phyloP scores from a whole-genome alignment of 805 yeast species.

The Saccharomycopsis sp. region DNA sequence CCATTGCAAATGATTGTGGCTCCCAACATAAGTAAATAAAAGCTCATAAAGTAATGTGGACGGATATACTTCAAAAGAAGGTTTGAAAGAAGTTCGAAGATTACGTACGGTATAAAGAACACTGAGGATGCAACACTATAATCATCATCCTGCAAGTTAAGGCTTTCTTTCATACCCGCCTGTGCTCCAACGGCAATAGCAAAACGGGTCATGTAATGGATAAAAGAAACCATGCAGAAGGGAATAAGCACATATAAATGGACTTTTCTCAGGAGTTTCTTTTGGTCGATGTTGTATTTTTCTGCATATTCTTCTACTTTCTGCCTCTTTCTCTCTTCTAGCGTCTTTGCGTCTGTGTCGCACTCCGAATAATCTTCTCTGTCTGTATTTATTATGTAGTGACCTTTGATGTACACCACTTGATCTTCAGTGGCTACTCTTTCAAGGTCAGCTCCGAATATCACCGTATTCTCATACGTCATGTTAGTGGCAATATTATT shows the following conservation, averaged over 20 bases:
- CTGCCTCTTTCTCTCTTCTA: constrained; percentile 3
- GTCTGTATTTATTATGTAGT: constrained; percentile 14
- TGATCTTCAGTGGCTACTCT: constrained; percentile 15
- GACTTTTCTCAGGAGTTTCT: constrained; percentile 8
- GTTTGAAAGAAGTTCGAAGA: constrained; percentile 18
- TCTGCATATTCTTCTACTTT: constrained; percentile 9
- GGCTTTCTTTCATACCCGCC: constrained; percentile 13
- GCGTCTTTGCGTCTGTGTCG: constrained; percentile 6
- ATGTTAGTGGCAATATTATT: neutral
- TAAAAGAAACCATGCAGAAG: constrained; percentile 19
- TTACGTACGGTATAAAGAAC: constrained; percentile 18
- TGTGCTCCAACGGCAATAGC: constrained; percentile 18
- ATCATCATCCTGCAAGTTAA: constrained; percentile 7
- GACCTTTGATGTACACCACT: constrained; percentile 19
- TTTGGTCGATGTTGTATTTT: constrained; percentile 10
- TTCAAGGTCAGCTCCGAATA: constrained; percentile 6
- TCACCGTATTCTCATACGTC: neutral
- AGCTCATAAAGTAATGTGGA: constrained; percentile 21
- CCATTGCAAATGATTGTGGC: constrained; percentile 16
- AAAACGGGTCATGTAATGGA: constrained; percentile 20
- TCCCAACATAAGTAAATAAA: constrained; percentile 19
- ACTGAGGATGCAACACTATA: constrained; percentile 17
- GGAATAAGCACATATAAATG: constrained; percentile 17
- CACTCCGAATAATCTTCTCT: constrained; percentile 11
- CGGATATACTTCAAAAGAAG: constrained; percentile 16